Evolutionary conservation across 2,329 filamentous ascomycete species (phyloP).

Genomic region (Meredithiella fracta): DNA sequence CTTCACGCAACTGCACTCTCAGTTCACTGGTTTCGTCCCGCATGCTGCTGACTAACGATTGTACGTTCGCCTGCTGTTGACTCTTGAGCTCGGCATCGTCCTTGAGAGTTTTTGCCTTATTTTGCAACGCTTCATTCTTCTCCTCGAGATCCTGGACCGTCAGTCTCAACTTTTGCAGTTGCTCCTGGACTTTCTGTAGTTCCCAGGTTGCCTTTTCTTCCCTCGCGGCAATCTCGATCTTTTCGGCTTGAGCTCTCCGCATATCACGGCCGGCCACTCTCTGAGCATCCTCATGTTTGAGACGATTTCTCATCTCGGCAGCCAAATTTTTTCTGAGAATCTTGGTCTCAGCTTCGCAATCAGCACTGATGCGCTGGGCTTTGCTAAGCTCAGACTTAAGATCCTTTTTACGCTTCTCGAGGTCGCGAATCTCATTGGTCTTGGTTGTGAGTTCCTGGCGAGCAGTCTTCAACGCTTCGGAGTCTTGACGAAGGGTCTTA

Average conservation of each 20-base stretch:
- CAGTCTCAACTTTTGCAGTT: conserved; percentile 49
- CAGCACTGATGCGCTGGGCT: conserved; percentile 51
- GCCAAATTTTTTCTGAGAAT: conserved; percentile 61
- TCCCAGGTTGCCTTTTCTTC: conserved; percentile 57
- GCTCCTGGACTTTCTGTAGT: conserved; percentile 54
- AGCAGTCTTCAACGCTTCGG: conserved; percentile 52
- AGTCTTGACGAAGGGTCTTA: conserved; percentile 60
- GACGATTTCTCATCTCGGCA: conserved; percentile 53
- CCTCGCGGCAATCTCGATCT: conserved; percentile 57
- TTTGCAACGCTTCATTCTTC: conserved; percentile 48
- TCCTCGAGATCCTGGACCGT: conserved; percentile 54
- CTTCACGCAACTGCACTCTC: conserved; percentile 79
- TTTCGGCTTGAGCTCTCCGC: conserved; percentile 60
- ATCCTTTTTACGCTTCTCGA: conserved; percentile 72
- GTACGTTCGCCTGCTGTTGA: conserved; percentile 70
- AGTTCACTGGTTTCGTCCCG: conserved; percentile 82
- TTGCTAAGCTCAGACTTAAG: conserved; percentile 56
- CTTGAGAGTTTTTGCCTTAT: conserved; percentile 49
- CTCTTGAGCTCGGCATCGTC: conserved; percentile 75
- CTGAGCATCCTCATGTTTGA: conserved; percentile 65
- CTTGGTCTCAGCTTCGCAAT: conserved; percentile 65
- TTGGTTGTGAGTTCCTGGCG: conserved; percentile 55
- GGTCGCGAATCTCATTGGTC: conserved; percentile 46
- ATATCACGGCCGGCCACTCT: conserved; percentile 60
- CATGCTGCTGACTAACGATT: conserved; percentile 79